Evolutionary conservation across 192 early-diverging fungal species (phyloP).

Genomic region (Coemansia sp.): DNA sequence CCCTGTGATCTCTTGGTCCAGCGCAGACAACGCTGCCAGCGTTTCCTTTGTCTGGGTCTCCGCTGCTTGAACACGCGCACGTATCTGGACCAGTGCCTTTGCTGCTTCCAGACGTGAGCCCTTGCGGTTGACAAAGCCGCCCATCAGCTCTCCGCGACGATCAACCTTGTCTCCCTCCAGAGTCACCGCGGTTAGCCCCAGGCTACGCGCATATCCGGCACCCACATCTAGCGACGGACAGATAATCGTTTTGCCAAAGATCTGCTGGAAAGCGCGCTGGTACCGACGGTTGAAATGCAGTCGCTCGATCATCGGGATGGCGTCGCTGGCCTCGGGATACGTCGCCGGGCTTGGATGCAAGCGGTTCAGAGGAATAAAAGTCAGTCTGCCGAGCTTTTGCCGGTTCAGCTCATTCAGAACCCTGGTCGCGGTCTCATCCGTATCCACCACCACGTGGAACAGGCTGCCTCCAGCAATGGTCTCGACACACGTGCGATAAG

Average conservation of each 20-base stretch:
- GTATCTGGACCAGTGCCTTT: conserved; percentile 54
- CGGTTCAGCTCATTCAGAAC: conserved; percentile 58
- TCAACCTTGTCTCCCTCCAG: conserved; percentile 92
- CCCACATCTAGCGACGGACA: conserved; percentile 82
- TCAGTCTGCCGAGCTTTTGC: conserved; percentile 78
- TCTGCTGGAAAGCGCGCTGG: conserved; percentile 80
- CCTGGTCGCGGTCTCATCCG: conserved; percentile 81
- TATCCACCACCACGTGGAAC: conserved; percentile 96
- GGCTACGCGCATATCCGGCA: conserved; percentile 70
- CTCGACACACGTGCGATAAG: conserved; percentile 84
- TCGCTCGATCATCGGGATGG: conserved; percentile 80
- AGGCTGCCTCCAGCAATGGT: conserved; percentile 82
- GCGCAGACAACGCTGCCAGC: conserved; percentile 19
- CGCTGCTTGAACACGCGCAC: conserved; percentile 22
- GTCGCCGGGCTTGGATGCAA: conserved; percentile 61
- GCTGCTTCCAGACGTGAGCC: conserved; percentile 76
- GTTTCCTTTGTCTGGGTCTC: conserved; percentile 27
- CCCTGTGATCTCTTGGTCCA: conserved; percentile 66
- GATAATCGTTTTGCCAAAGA: conserved; percentile 90
- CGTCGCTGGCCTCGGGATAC: conserved; percentile 70
- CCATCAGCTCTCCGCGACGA: conserved; percentile 86
- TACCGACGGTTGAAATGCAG: conserved; percentile 71
- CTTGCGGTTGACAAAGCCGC: conserved; percentile 79
- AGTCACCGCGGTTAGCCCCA: conserved; percentile 83
- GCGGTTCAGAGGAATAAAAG: conserved; percentile 94